Base-by-base conservation (phyloP, 139 green algal species). In the Tetraselmis striata region DNA sequence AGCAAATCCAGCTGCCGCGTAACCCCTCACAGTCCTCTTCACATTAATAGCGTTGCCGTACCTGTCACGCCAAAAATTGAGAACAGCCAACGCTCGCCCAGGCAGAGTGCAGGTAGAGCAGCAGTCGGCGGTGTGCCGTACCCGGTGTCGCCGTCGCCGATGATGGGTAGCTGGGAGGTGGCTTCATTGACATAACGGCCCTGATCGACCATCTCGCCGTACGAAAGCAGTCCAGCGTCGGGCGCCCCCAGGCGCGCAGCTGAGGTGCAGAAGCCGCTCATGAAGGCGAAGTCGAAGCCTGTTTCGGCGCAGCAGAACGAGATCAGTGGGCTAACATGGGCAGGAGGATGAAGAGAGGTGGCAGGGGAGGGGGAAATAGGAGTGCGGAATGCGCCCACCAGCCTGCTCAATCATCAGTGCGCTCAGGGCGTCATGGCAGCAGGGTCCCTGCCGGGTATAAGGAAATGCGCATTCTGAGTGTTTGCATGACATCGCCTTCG, bases 1-100 rank as follows among this genome's bases (percentile, higher is more conserved):
- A 29, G 94, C 94, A 79, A 95, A 89, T 25, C 94, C 92, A 0
- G 93, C 92, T 0, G 89, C 83, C 1, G 94, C 93, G 86, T 97
- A 99, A 22, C 93, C 94, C 0, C 78, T 74, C 32, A 99, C 94
- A 0, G 96, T 98, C 24, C 95, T 83, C 87, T 97, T 96, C 18
- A 98, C 95, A 80, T 98, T 98, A 75, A 99, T 87, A 0, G 95
- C 93, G 79, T 98, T 98, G 80, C 96, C 96, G 82, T 98, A 98
- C 95, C 92, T 79, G 78, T 67, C 11, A 5, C 45, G 45, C 45
- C 45, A 67, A 18, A 5, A 18, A 18, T 67, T 67, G 11, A 25
- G 45, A 67, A 67, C 18, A 67, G 5, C n/a, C n/a, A n/a, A 67
- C 18, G 32, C 23, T 81, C 75, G 30, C 75, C 26, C 2, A 29